Conservation (phyloP, 768 basidiomycete genomes). For the Lactarius sp. region DNA sequence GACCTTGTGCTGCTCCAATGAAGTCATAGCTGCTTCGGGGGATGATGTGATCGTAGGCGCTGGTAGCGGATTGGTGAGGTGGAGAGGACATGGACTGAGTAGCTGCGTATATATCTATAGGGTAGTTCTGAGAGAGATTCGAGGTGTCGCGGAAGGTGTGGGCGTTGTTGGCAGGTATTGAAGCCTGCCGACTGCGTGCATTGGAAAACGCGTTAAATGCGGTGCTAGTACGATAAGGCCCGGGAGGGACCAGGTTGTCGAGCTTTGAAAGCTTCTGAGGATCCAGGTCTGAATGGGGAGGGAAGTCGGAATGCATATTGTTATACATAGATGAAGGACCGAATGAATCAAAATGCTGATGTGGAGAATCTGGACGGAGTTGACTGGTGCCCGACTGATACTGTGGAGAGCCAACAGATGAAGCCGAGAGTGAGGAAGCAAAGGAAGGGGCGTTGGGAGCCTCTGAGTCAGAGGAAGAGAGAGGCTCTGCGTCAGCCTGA, state of each 20-base stretch:
- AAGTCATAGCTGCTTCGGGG: constrained; percentile 23
- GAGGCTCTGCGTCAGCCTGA: constrained; percentile 75
- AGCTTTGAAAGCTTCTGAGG: constrained; percentile 23
- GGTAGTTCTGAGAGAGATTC: constrained; percentile 24
- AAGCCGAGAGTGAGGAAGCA: constrained; percentile 47
- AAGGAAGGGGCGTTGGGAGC: constrained; percentile 38
- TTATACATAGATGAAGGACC: constrained; percentile 34
- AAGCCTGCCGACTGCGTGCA: constrained; percentile 23
- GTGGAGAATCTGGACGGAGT: constrained; percentile 50
- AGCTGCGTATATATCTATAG: constrained; percentile 24
- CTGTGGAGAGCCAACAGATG: constrained; percentile 44
- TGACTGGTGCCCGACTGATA: constrained; percentile 50
- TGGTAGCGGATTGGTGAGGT: constrained; percentile 23
- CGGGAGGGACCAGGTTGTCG: constrained; percentile 24
- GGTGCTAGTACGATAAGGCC: constrained; percentile 26
- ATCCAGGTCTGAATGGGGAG: constrained; percentile 20
- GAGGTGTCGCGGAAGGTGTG: constrained; percentile 28
- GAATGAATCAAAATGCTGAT: constrained; percentile 38
- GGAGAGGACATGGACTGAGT: constrained; percentile 24
- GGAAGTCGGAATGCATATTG: constrained; percentile 25
- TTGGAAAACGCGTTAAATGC: constrained; percentile 26
- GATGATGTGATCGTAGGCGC: constrained; percentile 19
- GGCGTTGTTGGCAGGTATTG: constrained; percentile 16
- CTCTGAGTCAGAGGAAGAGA: constrained; percentile 49
- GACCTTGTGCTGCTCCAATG: constrained; percentile 13